Evolutionary conservation across 805 yeast genomes (phyloP), one percentile per base, ranked within the genome.

Genomic region (Monosporozyma aerobia): DNA sequence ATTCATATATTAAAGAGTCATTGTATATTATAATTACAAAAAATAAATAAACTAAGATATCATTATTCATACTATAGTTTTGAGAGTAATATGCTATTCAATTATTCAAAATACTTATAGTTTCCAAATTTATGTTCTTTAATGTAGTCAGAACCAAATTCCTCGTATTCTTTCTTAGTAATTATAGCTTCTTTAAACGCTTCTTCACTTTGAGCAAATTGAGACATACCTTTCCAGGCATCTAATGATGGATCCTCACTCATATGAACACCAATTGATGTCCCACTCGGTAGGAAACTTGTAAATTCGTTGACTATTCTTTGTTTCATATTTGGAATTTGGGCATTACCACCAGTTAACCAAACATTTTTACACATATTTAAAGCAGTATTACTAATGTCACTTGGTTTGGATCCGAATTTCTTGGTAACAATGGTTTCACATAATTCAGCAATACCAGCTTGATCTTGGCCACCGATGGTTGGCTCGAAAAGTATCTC

Each of bases 391-490:
- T 53, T 44, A 43, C 67, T 63, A 27, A 85, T 64, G 35, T 77
- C 69, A 29, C 76, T 71, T 23, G 75, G 69, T 41, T 77, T 73
- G 55, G 83, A 83, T 5, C 82, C 86, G 50, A 82, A 73, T 60
- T 90, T 76, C 48, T 81, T 77, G 43, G 79, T 63, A 5, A 90
- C 63, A 7, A 88, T 74, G 53, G 82, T 85, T 57, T 83, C 85
- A 52, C 83, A 76, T 43, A 90, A 70, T 68, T 94, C 98, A 25
- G 79, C 65, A n/a, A 94, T 75, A 29, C 98, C 98, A 0, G 97
- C 96, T 70, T 90, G 98, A 68, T 94, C 99, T 23, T 90, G 74
- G 23, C 99, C 99, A 0, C 95, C 96, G 56, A 94, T 89, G 8
- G 84, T 78, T 6, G 99, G 99, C 66, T 92, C 94, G 69, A 94